A percentile compares a stretch with the other conserved stretches of the same genome.
phyloP scores from a whole-genome alignment of 176 grass and related monocot species.

The Bolboschoenus planiculmis region DNA sequence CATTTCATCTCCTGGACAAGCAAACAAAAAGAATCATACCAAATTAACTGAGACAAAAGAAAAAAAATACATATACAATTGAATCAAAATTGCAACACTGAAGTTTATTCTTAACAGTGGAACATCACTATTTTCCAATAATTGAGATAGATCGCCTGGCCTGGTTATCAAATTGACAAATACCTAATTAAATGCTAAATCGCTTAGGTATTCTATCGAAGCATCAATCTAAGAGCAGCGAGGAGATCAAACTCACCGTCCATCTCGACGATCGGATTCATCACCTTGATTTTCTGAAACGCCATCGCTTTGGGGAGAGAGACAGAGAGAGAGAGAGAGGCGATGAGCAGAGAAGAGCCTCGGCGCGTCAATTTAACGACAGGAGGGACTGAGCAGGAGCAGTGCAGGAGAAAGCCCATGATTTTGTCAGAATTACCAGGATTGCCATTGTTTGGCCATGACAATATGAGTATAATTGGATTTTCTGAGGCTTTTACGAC shows the following conservation, averaged over 20 bases:
- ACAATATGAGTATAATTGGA: not conserved
- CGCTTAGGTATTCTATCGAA: not conserved
- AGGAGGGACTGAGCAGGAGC: not conserved
- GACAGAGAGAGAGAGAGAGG: not conserved
- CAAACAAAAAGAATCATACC: not conserved
- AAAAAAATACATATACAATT: not conserved
- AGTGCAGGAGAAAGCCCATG: not conserved
- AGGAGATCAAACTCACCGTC: slow-evolving; percentile 38
- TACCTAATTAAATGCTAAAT: not conserved
- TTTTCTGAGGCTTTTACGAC: not conserved
- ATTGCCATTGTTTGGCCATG: not conserved
- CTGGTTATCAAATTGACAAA: not conserved
- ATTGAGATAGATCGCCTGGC: not conserved
- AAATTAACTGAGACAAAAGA: not conserved
- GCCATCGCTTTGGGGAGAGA: slow-evolving; percentile 28
- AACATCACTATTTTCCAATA: not conserved
- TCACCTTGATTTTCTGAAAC: slow-evolving; percentile 54
- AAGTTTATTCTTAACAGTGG: not conserved
- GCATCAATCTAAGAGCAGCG: not conserved
- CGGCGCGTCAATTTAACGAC: slow-evolving; percentile 11
- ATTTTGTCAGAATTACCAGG: not conserved
- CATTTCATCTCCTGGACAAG: slow-evolving; percentile 71
- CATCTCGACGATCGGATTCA: slow-evolving; percentile 78
- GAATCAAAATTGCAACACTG: not conserved
- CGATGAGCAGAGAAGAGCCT: not conserved